Percentiles rank a stretch among this genome's conserved stretches.
Conservation (phyloP, 352 stramenopile genomes). For the Aphanomyces cochlioides region DNA sequence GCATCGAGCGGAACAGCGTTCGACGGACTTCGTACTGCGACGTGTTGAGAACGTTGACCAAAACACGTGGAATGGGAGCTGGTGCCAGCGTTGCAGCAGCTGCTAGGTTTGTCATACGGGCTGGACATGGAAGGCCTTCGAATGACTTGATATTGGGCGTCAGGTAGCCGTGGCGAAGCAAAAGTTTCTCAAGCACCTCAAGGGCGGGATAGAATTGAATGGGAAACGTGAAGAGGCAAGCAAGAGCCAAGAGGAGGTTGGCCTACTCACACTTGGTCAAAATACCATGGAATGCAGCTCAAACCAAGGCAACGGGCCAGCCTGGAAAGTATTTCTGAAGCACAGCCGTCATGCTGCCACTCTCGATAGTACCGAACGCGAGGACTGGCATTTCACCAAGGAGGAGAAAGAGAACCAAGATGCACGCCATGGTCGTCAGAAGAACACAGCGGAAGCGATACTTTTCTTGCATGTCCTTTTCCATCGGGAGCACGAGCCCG, state of each 20-base stretch:
- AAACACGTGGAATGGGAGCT: constrained; percentile 32
- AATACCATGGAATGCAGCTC: constrained; percentile 9
- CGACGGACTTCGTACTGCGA: constrained; percentile 75
- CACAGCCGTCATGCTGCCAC: constrained; percentile 75
- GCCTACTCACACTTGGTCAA: constrained; percentile 36
- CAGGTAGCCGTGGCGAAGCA: constrained; percentile 46
- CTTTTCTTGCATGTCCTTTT: constrained; percentile 69
- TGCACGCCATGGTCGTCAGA: constrained; percentile 53
- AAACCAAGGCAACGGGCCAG: constrained; percentile 58
- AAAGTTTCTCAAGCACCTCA: constrained; percentile 59
- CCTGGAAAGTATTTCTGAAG: constrained; percentile 67
- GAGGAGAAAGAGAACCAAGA: constrained; percentile 71
- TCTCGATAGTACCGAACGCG: constrained; percentile 64
- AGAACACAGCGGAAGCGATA: constrained; percentile 56
- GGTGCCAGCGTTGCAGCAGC: neutral
- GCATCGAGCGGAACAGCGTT: constrained; percentile 77
- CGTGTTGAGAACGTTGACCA: constrained; percentile 48
- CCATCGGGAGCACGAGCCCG: constrained; percentile 65
- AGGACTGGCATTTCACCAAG: constrained; percentile 66
- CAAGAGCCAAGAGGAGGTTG: constrained; percentile 65
- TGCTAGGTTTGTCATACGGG: neutral
- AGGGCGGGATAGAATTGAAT: constrained; percentile 81
- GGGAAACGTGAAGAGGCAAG: constrained; percentile 70
- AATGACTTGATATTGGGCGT: constrained; percentile 37
- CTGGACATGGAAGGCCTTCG: neutral